Evolutionary conservation across 352 stramenopile genomes (phyloP).

Genomic region (Globisporangium spinosum): DNA sequence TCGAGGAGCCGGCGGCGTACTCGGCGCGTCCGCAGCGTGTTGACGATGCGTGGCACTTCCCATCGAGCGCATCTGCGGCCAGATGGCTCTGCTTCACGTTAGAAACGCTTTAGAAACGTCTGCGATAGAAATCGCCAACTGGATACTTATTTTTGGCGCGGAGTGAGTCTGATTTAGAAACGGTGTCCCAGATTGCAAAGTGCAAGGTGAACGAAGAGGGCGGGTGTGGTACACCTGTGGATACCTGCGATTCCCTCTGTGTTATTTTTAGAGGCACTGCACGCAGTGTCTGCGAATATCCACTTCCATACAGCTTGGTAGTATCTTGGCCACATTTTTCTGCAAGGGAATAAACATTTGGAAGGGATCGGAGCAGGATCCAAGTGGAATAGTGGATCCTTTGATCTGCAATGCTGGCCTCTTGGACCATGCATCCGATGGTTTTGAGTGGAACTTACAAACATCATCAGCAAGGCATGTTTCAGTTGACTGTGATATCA

Average conservation of each 20-base stretch:
- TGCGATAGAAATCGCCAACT: neutral
- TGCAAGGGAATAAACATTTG: neutral
- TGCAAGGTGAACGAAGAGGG: neutral
- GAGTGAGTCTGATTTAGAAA: conserved; percentile 7
- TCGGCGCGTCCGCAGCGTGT: conserved; percentile 59
- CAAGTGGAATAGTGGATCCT: neutral
- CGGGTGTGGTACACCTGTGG: neutral
- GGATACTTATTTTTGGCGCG: neutral
- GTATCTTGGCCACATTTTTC: neutral
- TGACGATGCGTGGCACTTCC: conserved; percentile 69
- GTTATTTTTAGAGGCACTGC: neutral
- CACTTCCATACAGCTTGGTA: neutral
- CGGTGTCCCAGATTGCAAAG: neutral
- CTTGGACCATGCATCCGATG: neutral
- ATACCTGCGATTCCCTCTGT: conserved; percentile 3
- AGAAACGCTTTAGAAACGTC: conserved; percentile 12
- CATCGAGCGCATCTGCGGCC: conserved; percentile 17
- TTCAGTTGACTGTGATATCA: neutral
- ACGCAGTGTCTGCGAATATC: neutral
- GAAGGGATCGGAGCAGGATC: neutral
- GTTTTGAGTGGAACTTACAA: neutral
- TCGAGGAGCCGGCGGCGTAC: conserved; percentile 57
- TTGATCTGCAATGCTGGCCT: neutral
- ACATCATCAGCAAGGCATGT: neutral
- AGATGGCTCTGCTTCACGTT: conserved; percentile 54